Evolutionary conservation across 2,329 filamentous ascomycete species (phyloP).

Genomic region (Trichophyton rubrum): DNA sequence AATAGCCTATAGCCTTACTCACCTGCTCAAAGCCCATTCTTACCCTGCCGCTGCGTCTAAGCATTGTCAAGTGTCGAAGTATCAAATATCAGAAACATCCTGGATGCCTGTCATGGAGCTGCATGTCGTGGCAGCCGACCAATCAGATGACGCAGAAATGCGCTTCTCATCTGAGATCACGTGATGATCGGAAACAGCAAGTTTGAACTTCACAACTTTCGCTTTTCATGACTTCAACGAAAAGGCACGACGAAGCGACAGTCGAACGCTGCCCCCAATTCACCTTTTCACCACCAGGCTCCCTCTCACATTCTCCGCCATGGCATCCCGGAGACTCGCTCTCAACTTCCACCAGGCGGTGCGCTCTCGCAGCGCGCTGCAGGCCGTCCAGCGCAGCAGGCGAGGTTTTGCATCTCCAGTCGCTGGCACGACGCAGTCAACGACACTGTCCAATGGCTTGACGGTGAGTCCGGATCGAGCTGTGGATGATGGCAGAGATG

Average conservation of each 20-base stretch:
- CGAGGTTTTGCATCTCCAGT: slow-evolving; percentile 86
- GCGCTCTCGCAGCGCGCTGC: slow-evolving; percentile 74
- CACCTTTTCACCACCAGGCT: slow-evolving; percentile 30
- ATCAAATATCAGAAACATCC: no score
- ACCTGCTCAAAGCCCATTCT: no score
- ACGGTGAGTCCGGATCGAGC: slow-evolving; percentile 47
- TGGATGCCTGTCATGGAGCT: background rate
- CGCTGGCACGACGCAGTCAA: slow-evolving; percentile 71
- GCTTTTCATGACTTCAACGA: slow-evolving; percentile 22
- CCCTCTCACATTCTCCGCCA: slow-evolving; percentile 37
- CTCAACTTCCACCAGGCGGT: slow-evolving; percentile 84
- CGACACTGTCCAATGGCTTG: slow-evolving; percentile 92
- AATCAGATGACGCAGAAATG: background rate
- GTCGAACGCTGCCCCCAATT: slow-evolving; percentile 33
- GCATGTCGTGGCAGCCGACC: background rate
- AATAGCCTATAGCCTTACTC: no score
- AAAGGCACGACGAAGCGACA: slow-evolving; percentile 10
- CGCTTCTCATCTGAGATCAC: slow-evolving; percentile 20
- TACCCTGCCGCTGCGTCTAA: no score
- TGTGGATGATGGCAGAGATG: slow-evolving; percentile 11
- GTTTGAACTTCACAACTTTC: slow-evolving; percentile 36
- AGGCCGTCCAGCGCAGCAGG: slow-evolving; percentile 62
- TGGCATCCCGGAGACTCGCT: slow-evolving; percentile 96
- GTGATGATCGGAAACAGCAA: slow-evolving; percentile 35
- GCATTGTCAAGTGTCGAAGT: no score